A percentile compares a stretch with the other conserved stretches of the same genome.
Conservation (phyloP, 495 filamentous ascomycete species). For the Chlorociboria aeruginascens region DNA sequence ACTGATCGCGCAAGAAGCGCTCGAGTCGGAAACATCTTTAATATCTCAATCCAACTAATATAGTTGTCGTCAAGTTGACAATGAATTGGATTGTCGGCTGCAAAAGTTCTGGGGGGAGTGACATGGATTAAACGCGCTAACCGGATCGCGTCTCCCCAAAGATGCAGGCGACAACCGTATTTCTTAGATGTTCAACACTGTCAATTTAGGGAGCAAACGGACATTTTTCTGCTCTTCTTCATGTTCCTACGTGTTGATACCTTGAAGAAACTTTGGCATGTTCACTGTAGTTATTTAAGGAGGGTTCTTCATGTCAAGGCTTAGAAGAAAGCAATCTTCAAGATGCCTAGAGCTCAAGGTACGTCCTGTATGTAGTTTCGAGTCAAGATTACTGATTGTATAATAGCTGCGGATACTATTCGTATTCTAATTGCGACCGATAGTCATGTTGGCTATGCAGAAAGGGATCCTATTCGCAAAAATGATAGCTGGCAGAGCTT, state of each 20-base stretch:
- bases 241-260: too few species aligned
- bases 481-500: constrained; percentile 97
- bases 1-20: constrained; percentile 53
- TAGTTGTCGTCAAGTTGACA: neutral
- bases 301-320: too few species aligned
- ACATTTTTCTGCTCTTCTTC: too few species aligned
- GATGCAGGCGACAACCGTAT: neutral
- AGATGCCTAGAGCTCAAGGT: constrained; percentile 13
- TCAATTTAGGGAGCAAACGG: too few species aligned
- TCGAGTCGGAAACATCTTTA: constrained; percentile 48
- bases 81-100: neutral
- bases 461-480: constrained; percentile 83
- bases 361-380: neutral
- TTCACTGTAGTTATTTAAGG: too few species aligned
- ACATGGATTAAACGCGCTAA: neutral
- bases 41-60: neutral
- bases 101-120: neutral
- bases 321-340: neutral
- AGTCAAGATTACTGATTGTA: neutral
- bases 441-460: constrained; percentile 94
- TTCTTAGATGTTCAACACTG: too few species aligned
- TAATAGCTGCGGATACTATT: constrained; percentile 71
- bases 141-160: neutral
- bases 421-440: constrained; percentile 90
- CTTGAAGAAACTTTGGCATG: too few species aligned